A percentile compares a stretch with the other conserved stretches of the same genome.
phyloP scores from a whole-genome alignment of 2,329 filamentous ascomycete species.

The Biscogniauxia mediterranea region DNA sequence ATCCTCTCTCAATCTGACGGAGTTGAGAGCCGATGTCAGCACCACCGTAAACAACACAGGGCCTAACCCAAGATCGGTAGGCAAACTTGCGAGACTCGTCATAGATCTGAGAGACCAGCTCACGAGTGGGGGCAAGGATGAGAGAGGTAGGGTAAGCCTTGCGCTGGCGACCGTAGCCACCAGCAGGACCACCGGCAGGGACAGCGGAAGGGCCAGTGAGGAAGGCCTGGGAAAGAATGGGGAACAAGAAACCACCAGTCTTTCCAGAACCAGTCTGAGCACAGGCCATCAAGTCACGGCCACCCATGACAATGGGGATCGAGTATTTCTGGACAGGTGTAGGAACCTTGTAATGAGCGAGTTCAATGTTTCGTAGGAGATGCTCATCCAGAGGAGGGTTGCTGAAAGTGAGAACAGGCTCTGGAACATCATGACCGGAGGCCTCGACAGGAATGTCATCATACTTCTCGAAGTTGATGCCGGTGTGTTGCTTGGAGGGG shows the following conservation, averaged over 20 bases:
- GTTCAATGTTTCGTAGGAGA: slow-evolving; percentile 85
- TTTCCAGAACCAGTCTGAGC: slow-evolving; percentile 99
- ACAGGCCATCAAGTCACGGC: slow-evolving; percentile 98
- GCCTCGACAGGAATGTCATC: slow-evolving; percentile 99
- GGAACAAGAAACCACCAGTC: slow-evolving; percentile 99
- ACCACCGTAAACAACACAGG: slow-evolving; percentile 98
- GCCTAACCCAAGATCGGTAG: slow-evolving; percentile 98
- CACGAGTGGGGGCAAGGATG: slow-evolving; percentile 94
- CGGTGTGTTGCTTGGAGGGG: slow-evolving; percentile 90
- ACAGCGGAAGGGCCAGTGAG: slow-evolving; percentile 75
- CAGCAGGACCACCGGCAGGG: slow-evolving; percentile 61
- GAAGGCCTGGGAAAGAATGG: slow-evolving; percentile 97
- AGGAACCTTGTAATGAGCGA: slow-evolving; percentile 91
- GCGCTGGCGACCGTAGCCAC: slow-evolving; percentile 85
- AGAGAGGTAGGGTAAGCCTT: slow-evolving; percentile 97
- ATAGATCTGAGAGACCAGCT: slow-evolving; percentile 97
- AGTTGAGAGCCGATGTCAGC: slow-evolving; percentile 98
- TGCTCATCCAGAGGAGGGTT: slow-evolving; percentile 96
- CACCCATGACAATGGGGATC: slow-evolving; percentile 96
- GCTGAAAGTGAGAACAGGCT: slow-evolving; percentile 85
- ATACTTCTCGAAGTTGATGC: slow-evolving; percentile 99
- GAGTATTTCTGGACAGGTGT: slow-evolving; percentile 99
- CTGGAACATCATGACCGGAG: slow-evolving; percentile 88
- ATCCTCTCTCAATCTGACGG: slow-evolving; percentile 94
- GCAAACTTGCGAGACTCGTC: slow-evolving; percentile 97